A percentile compares a stretch with the other conserved stretches of the same genome.
These are phyloP conservation scores for Leccinum truebloodii DNA, from an alignment of 768 basidiomycete species.

Conservation along the genomic window DNA sequence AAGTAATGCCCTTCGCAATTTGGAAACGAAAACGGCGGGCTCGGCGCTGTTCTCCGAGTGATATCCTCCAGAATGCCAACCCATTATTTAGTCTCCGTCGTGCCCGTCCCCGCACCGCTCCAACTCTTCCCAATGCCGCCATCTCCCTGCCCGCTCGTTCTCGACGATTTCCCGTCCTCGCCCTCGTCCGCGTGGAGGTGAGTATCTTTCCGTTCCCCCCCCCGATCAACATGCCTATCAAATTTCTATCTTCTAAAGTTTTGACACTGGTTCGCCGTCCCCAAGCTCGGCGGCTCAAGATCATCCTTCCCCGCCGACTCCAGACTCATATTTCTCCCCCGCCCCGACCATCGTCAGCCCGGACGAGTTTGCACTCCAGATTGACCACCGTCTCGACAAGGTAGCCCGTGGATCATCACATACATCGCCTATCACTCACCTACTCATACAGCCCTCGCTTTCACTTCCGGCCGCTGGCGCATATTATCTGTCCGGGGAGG, in stretches of 20 bases:
- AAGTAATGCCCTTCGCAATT: background rate
- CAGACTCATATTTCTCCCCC: slow-evolving; percentile 16
- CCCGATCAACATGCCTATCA: background rate
- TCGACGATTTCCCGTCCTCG: slow-evolving; percentile 14
- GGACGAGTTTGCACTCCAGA: slow-evolving; percentile 15
- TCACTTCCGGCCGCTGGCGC: background rate
- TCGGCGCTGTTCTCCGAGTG: slow-evolving; percentile 9
- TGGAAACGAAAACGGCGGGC: slow-evolving; percentile 13
- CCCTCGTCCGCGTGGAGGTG: slow-evolving; percentile 31
- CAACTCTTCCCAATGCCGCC: slow-evolving; percentile 6
- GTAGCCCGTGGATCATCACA: background rate
- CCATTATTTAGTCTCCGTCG: slow-evolving; percentile 7
- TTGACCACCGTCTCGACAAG: slow-evolving; percentile 13
- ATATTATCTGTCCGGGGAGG: slow-evolving; percentile 13
- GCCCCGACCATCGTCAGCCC: slow-evolving; percentile 14
- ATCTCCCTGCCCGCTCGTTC: background rate
- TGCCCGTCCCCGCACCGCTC: background rate
- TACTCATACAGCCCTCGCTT: background rate
- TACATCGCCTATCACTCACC: slow-evolving; percentile 1
- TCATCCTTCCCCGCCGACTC: slow-evolving; percentile 20
- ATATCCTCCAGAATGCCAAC: slow-evolving; percentile 2
- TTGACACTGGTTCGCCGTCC: slow-evolving; percentile 13
- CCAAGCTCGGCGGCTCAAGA: slow-evolving; percentile 16
- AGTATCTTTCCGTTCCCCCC: slow-evolving; percentile 2
- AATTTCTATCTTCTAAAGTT: background rate